Conservation (phyloP, 768 basidiomycete species). For the Trametes cingulata region DNA sequence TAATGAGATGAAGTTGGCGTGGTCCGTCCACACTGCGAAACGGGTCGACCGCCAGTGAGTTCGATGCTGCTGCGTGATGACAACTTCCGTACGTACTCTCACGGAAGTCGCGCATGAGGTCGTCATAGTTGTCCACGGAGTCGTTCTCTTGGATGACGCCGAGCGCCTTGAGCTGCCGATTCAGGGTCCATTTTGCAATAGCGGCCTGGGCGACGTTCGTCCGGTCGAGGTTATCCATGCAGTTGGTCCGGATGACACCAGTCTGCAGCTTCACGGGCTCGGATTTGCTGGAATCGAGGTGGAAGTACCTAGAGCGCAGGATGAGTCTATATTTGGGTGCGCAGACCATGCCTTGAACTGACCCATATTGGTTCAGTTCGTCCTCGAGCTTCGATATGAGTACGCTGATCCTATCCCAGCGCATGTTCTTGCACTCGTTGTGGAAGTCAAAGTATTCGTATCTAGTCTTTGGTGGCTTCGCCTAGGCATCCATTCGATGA, state of each 20-base stretch:
- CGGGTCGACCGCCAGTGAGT: constrained; percentile 3
- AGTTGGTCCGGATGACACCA: constrained; percentile 89
- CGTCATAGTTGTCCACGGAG: constrained; percentile 78
- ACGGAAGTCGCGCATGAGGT: constrained; percentile 80
- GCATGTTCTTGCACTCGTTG: constrained; percentile 90
- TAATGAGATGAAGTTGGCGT: constrained; percentile 85
- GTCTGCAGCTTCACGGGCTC: constrained; percentile 61
- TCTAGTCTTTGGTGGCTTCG: constrained; percentile 64
- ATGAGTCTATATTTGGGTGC: neutral
- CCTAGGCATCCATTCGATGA: constrained; percentile 37
- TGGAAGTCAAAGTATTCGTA: constrained; percentile 99
- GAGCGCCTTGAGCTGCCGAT: constrained; percentile 69
- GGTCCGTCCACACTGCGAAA: constrained; percentile 92
- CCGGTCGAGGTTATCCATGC: constrained; percentile 96
- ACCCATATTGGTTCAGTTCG: constrained; percentile 72
- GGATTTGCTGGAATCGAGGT: constrained; percentile 50
- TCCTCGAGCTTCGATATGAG: constrained; percentile 76
- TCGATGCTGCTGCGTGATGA: neutral
- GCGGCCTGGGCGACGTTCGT: constrained; percentile 97
- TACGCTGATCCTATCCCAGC: constrained; percentile 88
- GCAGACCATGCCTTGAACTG: constrained; percentile 24
- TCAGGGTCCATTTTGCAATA: constrained; percentile 83
- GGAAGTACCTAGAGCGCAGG: constrained; percentile 68
- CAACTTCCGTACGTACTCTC: constrained; percentile 60
- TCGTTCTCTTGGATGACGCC: constrained; percentile 74